Conservation (phyloP, 2,329 filamentous ascomycete genomes). For the Camptophora hylomeconis region DNA sequence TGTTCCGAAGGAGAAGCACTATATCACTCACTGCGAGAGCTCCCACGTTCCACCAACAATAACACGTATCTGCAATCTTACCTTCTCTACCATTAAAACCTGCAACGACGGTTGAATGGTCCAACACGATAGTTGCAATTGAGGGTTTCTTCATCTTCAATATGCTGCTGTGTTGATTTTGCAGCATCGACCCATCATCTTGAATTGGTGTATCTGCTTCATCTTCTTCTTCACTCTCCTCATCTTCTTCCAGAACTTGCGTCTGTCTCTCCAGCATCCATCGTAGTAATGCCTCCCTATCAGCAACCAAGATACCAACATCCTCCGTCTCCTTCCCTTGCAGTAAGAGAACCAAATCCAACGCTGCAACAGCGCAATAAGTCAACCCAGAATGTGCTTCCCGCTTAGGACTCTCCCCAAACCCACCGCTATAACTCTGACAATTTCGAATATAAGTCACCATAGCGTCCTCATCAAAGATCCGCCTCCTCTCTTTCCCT, state of each 20-base stretch:
- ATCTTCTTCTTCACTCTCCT: conserved; percentile 20
- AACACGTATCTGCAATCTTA: conserved; percentile 90
- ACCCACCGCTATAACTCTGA: conserved; percentile 68
- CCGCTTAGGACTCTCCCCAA: conserved; percentile 63
- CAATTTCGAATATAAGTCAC: conserved; percentile 57
- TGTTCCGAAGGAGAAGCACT: neutral
- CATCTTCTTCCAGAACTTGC: conserved; percentile 30
- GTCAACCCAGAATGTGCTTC: conserved; percentile 87
- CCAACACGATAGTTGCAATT: too few species aligned
- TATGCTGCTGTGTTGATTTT: too few species aligned
- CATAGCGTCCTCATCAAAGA: conserved; percentile 62
- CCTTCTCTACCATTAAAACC: conserved; percentile 87
- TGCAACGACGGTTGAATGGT: conserved; percentile 24
- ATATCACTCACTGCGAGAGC: conserved; percentile 36
- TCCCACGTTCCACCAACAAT: conserved; percentile 80
- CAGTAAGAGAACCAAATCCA: conserved; percentile 49
- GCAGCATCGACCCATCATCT: conserved; percentile 1
- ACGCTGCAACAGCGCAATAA: conserved; percentile 70
- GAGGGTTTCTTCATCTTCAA: too few species aligned
- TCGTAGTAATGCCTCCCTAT: conserved; percentile 21
- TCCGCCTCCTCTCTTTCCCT: conserved; percentile 44
- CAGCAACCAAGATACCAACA: too few species aligned
- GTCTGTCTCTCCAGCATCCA: conserved; percentile 57
- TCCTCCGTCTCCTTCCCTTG: too few species aligned
- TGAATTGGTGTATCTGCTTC: conserved; percentile 3